A percentile compares a stretch with the other conserved stretches of the same genome.
Evolutionary conservation across 345 rosid species (phyloP).

Genomic region (Triadica sebifera): DNA sequence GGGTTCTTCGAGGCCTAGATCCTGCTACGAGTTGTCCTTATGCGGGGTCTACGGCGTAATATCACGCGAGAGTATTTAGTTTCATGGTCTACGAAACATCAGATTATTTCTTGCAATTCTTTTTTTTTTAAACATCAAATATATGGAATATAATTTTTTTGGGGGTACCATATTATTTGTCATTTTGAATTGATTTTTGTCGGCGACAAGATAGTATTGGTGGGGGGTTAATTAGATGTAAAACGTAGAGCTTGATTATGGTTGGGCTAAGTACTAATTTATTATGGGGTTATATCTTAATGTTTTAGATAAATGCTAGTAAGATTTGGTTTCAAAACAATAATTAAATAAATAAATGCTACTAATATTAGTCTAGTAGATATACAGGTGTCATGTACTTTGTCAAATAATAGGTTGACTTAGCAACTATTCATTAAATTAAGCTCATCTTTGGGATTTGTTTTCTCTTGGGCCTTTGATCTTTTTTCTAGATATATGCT

Average conservation of each 20-base stretch:
- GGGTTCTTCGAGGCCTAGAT: conserved; percentile 40
- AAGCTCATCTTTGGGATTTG: conserved; percentile 4
- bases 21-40: conserved; percentile 26
- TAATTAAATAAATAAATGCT: not conserved
- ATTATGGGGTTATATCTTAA: too few relatives aligned
- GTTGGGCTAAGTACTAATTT: not conserved
- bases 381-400: conserved; percentile 24
- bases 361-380: not conserved
- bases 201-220: conserved; percentile 1
- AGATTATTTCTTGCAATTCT: not conserved
- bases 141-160: not conserved
- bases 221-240: not conserved
- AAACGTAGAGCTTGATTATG: not conserved
- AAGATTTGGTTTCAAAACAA: not conserved
- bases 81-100: conserved; percentile 8
- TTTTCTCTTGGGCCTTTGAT: not conserved
- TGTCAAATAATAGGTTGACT: conserved; percentile 34
- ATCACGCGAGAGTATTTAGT: conserved; percentile 27
- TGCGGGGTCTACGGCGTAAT: conserved; percentile 50
- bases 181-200: not conserved
- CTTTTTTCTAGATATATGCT: conserved; percentile 4
- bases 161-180: not conserved
- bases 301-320: too few relatives aligned
- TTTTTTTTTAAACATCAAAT: not conserved
- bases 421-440: conserved; percentile 18